phyloP scores from a whole-genome alignment of 108 stramenopile genomes.

The Epithemia pelagica region DNA sequence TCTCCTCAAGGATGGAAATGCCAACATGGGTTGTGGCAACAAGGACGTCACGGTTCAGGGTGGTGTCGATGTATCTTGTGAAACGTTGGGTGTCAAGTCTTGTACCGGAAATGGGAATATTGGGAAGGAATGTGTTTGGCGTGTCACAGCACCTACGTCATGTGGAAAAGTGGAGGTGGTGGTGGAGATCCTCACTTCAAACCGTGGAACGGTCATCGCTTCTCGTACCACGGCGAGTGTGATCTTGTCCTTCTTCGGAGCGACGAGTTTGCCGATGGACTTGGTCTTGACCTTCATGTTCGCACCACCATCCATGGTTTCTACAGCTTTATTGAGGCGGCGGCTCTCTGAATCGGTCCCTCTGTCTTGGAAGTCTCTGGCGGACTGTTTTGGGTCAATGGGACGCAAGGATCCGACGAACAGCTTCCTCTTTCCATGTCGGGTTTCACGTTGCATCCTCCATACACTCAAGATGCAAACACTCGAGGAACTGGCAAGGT shows the following conservation, averaged over 20 bases:
- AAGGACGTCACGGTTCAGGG: neutral
- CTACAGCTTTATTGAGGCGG: conserved; percentile 6
- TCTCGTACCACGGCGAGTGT: conserved; percentile 13
- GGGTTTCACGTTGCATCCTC: neutral
- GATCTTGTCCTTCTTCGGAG: conserved; percentile 13
- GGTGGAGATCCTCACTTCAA: conserved; percentile 12
- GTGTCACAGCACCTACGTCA: neutral
- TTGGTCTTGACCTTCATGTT: conserved; percentile 9
- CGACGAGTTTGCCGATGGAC: conserved; percentile 11
- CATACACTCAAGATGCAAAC: neutral
- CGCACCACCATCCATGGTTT: conserved; percentile 11
- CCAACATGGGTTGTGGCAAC: neutral
- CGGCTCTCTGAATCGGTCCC: conserved; percentile 10
- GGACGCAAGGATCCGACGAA: neutral
- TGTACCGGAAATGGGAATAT: neutral
- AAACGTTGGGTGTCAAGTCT: neutral
- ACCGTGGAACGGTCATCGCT: conserved; percentile 9
- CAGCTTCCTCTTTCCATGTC: neutral
- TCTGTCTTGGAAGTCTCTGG: conserved; percentile 12
- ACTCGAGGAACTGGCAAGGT: neutral
- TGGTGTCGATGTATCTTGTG: neutral
- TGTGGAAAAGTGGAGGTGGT: conserved; percentile 2
- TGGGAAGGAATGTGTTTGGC: neutral
- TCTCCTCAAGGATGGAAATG: neutral
- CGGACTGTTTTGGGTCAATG: neutral